Conservation (phyloP, 2,329 filamentous ascomycete species). For the Cercospora janseana region DNA sequence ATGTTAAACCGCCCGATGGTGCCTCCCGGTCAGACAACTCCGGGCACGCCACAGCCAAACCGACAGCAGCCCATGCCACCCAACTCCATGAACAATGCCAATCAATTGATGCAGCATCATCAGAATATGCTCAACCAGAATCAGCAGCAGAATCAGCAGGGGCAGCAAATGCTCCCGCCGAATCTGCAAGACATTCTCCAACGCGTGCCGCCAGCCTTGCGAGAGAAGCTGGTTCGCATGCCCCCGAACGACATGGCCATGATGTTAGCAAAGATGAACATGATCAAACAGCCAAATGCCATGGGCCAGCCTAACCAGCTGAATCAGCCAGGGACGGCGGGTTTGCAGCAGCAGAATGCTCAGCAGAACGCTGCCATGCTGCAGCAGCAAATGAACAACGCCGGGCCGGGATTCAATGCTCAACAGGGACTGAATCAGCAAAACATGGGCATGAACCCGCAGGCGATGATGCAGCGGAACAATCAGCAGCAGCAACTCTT, state of each 20-base stretch:
- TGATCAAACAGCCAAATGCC: constrained; percentile 6
- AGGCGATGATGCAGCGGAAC: constrained; percentile 18
- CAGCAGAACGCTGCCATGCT: constrained; percentile 16
- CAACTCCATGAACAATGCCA: constrained; percentile 30
- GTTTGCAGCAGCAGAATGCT: constrained; percentile 8
- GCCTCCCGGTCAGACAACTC: constrained; percentile 44
- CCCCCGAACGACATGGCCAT: constrained; percentile 19
- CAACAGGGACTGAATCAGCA: constrained; percentile 22
- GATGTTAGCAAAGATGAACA: constrained; percentile 19
- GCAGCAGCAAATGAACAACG: constrained; percentile 23
- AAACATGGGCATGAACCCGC: constrained; percentile 14
- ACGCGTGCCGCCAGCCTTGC: constrained; percentile 22
- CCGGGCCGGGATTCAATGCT: constrained; percentile 26
- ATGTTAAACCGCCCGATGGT: constrained; percentile 51
- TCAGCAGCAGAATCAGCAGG: constrained; percentile 36
- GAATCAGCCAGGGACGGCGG: constrained; percentile 21
- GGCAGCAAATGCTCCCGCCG: constrained; percentile 22
- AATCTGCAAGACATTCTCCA: constrained; percentile 16
- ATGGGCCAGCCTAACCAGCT: constrained; percentile 13
- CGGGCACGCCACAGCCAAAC: constrained; percentile 36
- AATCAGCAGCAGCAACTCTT: constrained; percentile 19
- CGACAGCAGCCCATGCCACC: constrained; percentile 31
- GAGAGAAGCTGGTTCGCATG: constrained; percentile 22
- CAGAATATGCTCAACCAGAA: constrained; percentile 36
- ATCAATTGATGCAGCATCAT: constrained; percentile 33